Base-by-base conservation (phyloP, 345 rosid genomes). In the Cardiospermum halicacabum region DNA sequence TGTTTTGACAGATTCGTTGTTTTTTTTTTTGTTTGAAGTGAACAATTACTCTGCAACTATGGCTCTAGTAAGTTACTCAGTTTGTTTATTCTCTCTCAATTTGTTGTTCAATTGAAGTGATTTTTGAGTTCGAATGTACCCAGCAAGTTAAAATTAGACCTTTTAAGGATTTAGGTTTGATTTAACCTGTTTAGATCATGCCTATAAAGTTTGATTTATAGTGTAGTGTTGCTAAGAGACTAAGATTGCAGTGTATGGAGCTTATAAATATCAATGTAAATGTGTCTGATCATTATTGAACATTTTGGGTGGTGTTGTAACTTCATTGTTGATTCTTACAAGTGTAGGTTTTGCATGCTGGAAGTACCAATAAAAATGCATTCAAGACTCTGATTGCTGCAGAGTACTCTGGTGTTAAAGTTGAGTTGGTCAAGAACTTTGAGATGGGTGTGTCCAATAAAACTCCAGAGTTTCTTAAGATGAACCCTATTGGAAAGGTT, bases 401-500 rank as follows among this genome's bases (percentile, higher is more conserved):
- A 11, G 98, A 92, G 74, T 89, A 85, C 74, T 60, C 77, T 13
- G 95, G 95, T 51, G 89, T 85, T 62, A 55, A 85, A 62, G 88
- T 92, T 68, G 72, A 75, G 58, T 42, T 92, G 49, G 81, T 66
- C 3, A 75, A 82, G 45, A 74, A 82, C 19, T 89, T 89, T 66
- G 74, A 84, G 87, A 83, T 88, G 93, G 91, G 96, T 42, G 96
- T 84, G 22, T 69, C 93, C 0, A 92, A 89, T 73, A 92, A 88
- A 74, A 81, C 89, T 58, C 92, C 96, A 0, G 93, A 83, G 66
- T 92, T 84, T 67, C 76, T 89, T 58, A 84, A 83, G 82, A 83
- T 89, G 98, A 89, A 88, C 68, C 97, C 97, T 54, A 78, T 89
- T 64, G 97, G 98, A 26, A 92, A 92, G 96, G 98, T 92, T 49